A percentile compares a stretch with the other conserved stretches of the same genome.
Conservation (phyloP, 495 filamentous ascomycete species). For the Arthonia radiata region DNA sequence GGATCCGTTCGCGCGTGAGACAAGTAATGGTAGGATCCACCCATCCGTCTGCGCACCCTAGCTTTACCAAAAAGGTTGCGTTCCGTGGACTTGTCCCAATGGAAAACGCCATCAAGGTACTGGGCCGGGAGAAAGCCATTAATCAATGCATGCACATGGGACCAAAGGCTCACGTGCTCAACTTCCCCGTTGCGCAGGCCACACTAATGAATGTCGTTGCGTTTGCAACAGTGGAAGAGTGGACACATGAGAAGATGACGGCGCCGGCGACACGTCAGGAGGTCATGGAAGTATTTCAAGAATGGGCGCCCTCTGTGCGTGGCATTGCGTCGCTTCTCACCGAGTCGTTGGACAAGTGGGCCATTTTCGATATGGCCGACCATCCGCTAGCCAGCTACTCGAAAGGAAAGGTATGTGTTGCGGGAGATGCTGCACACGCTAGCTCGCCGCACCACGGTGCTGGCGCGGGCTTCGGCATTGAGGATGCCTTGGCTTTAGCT, state of each 20-base stretch:
- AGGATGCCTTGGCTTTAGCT: no score
- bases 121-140: conserved; percentile 17
- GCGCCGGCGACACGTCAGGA: conserved; percentile 1
- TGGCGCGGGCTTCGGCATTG: conserved; percentile 17
- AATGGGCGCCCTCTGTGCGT: conserved; percentile 6
- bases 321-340: conserved; percentile 8
- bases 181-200: conserved; percentile 18
- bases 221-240: conserved; percentile 12
- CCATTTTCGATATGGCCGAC: conserved; percentile 15
- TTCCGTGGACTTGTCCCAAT: conserved; percentile 30
- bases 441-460: conserved; percentile 18
- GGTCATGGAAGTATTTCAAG: conserved; percentile 1
- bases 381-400: conserved; percentile 14
- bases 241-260: conserved; percentile 3
- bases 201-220: conserved; percentile 23
- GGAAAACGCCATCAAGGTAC: conserved; percentile 13
- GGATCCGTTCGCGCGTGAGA: conserved; percentile 28
- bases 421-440: conserved; percentile 24
- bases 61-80: conserved; percentile 26
- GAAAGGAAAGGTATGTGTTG: conserved; percentile 18
- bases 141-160: conserved; percentile 21
- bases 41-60: conserved; percentile 16
- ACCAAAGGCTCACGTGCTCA: conserved; percentile 18
- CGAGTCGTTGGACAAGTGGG: conserved; percentile 14
- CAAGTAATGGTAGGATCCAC: conserved; percentile 18